phyloP scores from a whole-genome alignment of 2,329 filamentous ascomycete genomes.

The Polytolypa hystricis region DNA sequence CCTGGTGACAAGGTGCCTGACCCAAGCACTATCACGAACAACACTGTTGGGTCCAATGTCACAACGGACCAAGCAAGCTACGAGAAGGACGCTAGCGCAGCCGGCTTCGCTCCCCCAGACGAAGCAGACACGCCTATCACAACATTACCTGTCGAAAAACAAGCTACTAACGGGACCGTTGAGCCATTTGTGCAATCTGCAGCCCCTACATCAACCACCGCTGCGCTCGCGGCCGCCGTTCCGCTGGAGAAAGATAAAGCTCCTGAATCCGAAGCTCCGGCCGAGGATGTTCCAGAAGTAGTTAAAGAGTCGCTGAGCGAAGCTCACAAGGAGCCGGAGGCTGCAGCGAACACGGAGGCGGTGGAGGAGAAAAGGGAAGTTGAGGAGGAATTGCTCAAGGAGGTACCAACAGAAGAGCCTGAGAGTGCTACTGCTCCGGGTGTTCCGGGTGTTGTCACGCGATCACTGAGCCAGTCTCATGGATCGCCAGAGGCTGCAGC shows the following conservation, averaged over 20 bases:
- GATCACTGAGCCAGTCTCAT: slow-evolving; percentile 41
- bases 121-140: slow-evolving; percentile 32
- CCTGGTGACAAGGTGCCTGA: slow-evolving; percentile 75
- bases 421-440: slow-evolving; percentile 33
- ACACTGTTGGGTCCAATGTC: slow-evolving; percentile 57
- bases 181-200: slow-evolving; percentile 40
- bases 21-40: slow-evolving; percentile 49
- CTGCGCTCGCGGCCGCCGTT: slow-evolving; percentile 33
- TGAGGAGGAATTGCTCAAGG: slow-evolving; percentile 11
- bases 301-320: slow-evolving; percentile 41
- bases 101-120: slow-evolving; percentile 36
- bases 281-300: slow-evolving; percentile 30
- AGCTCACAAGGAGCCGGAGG: slow-evolving; percentile 36
- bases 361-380: slow-evolving; percentile 41
- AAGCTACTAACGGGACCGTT: slow-evolving; percentile 42
- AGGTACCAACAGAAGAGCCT: slow-evolving; percentile 23
- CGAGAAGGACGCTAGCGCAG: slow-evolving; percentile 54
- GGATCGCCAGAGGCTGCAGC: slow-evolving; percentile 33
- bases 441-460: slow-evolving; percentile 33
- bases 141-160: slow-evolving; percentile 24
- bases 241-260: slow-evolving; percentile 26
- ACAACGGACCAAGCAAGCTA: slow-evolving; percentile 74
- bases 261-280: slow-evolving; percentile 33
- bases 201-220: slow-evolving; percentile 37
- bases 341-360: slow-evolving; percentile 33